Percentiles rank a stretch among this genome's conserved stretches.
Conservation (phyloP, 2,329 filamentous ascomycete species). For the Trichoderma sp. region DNA sequence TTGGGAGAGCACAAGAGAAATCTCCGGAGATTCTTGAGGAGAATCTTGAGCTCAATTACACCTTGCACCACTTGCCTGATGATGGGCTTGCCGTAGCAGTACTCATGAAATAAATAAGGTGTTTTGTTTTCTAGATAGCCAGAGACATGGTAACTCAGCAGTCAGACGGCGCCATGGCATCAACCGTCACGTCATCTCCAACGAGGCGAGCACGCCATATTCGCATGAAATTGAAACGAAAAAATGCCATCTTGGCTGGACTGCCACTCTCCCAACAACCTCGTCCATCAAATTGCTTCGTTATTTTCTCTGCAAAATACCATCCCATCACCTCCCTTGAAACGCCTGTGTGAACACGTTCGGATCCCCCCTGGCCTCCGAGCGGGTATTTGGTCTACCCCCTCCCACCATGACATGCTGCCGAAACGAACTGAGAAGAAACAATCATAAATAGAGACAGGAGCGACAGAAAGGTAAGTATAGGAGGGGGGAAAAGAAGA, state of each 20-base stretch:
- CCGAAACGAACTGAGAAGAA: constrained; percentile 20
- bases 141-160: background rate
- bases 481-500: background rate
- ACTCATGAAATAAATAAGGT: too few relatives aligned
- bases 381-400: constrained; percentile 24
- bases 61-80: background rate
- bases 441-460: background rate
- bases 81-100: background rate
- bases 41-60: background rate
- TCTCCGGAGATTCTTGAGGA: background rate
- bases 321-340: constrained; percentile 10
- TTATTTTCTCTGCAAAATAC: constrained; percentile 2
- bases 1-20: background rate
- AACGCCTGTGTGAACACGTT: constrained; percentile 25
- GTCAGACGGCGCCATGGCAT: background rate
- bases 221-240: constrained; percentile 12
- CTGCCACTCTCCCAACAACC: constrained; percentile 6
- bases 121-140: background rate
- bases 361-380: constrained; percentile 28
- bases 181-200: constrained; percentile 18
- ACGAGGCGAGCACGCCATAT: constrained; percentile 22
- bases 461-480: background rate
- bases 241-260: constrained; percentile 10
- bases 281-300: background rate
- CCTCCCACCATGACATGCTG: constrained; percentile 31